Percentiles rank a stretch among this genome's conserved stretches.
Conservation (phyloP, 2,329 filamentous ascomycete genomes). For the Alternaria burnsii region DNA sequence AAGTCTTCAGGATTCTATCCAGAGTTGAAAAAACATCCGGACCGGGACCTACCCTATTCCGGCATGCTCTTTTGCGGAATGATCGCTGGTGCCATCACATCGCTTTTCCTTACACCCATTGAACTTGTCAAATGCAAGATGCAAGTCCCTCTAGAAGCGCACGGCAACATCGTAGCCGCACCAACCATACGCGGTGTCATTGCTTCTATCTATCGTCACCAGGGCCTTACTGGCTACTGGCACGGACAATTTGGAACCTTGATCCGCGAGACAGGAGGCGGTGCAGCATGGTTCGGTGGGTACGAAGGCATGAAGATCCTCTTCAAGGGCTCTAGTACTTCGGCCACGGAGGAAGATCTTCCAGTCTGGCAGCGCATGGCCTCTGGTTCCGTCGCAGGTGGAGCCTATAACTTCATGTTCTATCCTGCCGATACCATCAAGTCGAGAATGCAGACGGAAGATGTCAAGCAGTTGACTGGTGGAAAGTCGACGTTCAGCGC, state of each 20-base stretch:
- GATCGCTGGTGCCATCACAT: conserved; percentile 87
- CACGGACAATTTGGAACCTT: conserved; percentile 92
- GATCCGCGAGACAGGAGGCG: conserved; percentile 91
- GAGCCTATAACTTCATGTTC: conserved; percentile 96
- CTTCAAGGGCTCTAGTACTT: conserved; percentile 64
- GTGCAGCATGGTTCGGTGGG: conserved; percentile 88
- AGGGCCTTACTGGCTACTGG: conserved; percentile 91
- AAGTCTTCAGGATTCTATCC: conserved; percentile 67
- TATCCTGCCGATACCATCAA: conserved; percentile 98
- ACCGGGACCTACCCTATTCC: conserved; percentile 72
- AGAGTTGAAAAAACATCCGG: conserved; percentile 52
- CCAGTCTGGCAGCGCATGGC: conserved; percentile 87
- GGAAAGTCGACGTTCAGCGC: conserved; percentile 73
- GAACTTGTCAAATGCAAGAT: conserved; percentile 99
- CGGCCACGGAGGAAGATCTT: conserved; percentile 63
- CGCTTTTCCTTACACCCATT: conserved; percentile 89
- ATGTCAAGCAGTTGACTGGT: conserved; percentile 64
- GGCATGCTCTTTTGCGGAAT: conserved; percentile 83
- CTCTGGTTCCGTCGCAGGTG: conserved; percentile 86
- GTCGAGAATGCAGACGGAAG: conserved; percentile 92
- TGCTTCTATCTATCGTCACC: conserved; percentile 78
- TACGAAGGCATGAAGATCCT: conserved; percentile 67
- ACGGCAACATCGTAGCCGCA: conserved; percentile 54
- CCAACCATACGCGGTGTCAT: conserved; percentile 77
- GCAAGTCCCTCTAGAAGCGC: conserved; percentile 71